Conservation (phyloP, 805 yeast genomes). For the Pichia occidentalis region DNA sequence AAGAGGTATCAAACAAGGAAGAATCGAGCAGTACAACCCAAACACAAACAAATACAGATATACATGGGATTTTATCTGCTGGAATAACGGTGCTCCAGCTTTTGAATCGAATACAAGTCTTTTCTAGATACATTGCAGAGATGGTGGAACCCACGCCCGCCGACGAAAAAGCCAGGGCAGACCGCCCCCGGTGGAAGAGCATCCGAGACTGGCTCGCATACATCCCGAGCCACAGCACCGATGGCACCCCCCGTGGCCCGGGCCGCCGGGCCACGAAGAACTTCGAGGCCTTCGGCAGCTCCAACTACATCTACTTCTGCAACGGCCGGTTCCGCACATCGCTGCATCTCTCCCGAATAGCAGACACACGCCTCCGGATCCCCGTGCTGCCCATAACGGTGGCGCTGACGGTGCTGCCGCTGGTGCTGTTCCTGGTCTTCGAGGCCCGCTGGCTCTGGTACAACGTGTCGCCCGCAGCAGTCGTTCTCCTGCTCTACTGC, state of each 20-base stretch:
- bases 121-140: too few species aligned
- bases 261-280: conserved; percentile 22
- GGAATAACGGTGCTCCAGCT: too few species aligned
- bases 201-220: too few species aligned
- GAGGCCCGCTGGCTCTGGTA: conserved; percentile 52
- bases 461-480: conserved; percentile 47
- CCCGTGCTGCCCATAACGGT: conserved; percentile 14
- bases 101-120: too few species aligned
- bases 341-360: not conserved
- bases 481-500: conserved; percentile 50
- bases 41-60: too few species aligned
- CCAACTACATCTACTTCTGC: conserved; percentile 43
- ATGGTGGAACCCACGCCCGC: not conserved
- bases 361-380: too few species aligned
- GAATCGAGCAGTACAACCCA: too few species aligned
- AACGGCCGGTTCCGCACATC: conserved; percentile 58
- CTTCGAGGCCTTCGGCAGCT: conserved; percentile 37
- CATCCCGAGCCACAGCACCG: too few species aligned
- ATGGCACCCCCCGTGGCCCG: too few species aligned
- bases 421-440: conserved; percentile 48
- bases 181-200: not conserved
- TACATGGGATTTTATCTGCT: too few species aligned
- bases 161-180: not conserved
- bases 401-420: conserved; percentile 26
- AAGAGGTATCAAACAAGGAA: too few species aligned